Conservation (phyloP, 257 asterid genomes). For the Nicotiana sylvestris region DNA sequence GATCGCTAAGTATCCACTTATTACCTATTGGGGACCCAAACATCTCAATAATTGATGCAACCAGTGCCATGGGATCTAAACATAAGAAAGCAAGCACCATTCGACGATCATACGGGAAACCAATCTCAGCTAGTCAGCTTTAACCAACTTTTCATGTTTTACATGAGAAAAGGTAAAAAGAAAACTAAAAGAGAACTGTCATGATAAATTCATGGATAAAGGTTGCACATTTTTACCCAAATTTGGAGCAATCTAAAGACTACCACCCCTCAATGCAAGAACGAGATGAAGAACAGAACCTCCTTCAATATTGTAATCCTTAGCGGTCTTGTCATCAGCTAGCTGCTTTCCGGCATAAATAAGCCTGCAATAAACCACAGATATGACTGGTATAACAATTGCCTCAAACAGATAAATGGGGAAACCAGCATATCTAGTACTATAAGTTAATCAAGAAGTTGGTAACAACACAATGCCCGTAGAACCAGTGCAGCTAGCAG, state of each 20-base stretch:
- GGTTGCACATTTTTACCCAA: neutral
- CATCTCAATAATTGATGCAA: neutral
- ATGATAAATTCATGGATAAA: slow-evolving; percentile 5
- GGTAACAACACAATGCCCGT: neutral
- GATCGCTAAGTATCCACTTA: neutral
- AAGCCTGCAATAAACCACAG: slow-evolving; percentile 39
- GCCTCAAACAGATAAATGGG: neutral
- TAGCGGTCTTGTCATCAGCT: slow-evolving; percentile 83
- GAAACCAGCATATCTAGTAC: too few relatives aligned
- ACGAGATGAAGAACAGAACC: slow-evolving; percentile 85
- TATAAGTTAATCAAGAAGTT: too few relatives aligned
- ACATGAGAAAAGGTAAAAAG: neutral
- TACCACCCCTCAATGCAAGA: slow-evolving; percentile 79
- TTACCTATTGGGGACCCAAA: neutral
- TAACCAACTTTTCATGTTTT: neutral
- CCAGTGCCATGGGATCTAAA: neutral
- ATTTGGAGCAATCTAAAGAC: slow-evolving; percentile 21
- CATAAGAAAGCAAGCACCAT: neutral
- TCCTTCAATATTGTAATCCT: slow-evolving; percentile 84
- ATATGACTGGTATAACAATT: neutral
- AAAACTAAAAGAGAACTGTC: neutral
- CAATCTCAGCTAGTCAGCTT: neutral
- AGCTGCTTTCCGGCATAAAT: slow-evolving; percentile 90
- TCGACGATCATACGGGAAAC: neutral
- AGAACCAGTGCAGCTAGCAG: neutral